These are phyloP conservation scores for Hibiscus mutabilis DNA, from an alignment of 345 rosid genomes.

Conservation along the genomic window DNA sequence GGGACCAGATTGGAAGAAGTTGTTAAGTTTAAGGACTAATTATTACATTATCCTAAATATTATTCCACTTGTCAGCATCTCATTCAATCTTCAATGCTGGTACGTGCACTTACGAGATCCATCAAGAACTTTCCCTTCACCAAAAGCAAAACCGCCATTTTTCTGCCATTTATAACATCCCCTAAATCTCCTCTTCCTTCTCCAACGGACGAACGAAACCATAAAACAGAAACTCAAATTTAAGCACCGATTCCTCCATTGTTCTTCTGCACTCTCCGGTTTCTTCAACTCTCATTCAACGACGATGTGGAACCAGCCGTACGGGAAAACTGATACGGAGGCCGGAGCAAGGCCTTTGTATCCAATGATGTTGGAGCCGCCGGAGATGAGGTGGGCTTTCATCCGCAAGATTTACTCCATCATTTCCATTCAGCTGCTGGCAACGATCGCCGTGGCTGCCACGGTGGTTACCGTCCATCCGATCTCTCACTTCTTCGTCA, in stretches of 20 bases:
- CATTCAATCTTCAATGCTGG: not conserved
- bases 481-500: slow-evolving; percentile 37
- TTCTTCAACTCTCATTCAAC: not conserved
- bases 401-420: slow-evolving; percentile 83
- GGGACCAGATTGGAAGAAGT: no score
- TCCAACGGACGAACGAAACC: not conserved
- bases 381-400: slow-evolving; percentile 90
- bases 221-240: not conserved
- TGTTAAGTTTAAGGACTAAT: no score
- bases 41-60: not conserved
- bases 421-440: slow-evolving; percentile 58
- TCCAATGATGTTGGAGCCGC: slow-evolving; percentile 84
- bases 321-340: slow-evolving; percentile 59
- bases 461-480: slow-evolving; percentile 59
- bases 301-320: slow-evolving; percentile 49
- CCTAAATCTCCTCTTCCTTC: not conserved
- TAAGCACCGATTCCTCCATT: not conserved
- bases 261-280: not conserved
- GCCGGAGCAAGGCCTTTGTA: slow-evolving; percentile 64
- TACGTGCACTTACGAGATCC: slow-evolving; percentile 3
- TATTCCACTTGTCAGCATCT: slow-evolving; percentile 8
- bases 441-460: slow-evolving; percentile 73
- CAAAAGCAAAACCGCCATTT: not conserved
- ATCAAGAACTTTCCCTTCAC: slow-evolving; percentile 16
- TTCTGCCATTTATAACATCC: not conserved